These are phyloP conservation scores for Amanita exitialis DNA, from an alignment of 768 basidiomycete species.

Conservation along the genomic window DNA sequence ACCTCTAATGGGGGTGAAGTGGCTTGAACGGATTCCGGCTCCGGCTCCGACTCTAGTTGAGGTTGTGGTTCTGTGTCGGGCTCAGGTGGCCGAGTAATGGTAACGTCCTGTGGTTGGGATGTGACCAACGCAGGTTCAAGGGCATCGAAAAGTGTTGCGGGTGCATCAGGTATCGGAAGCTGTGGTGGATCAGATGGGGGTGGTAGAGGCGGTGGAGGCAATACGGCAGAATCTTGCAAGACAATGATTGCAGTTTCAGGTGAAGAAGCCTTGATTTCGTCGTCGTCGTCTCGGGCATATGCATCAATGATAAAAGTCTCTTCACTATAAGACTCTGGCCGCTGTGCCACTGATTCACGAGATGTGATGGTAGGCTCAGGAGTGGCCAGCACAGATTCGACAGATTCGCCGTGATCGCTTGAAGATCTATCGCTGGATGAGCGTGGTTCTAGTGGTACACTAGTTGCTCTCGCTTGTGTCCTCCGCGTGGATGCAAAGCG, in stretches of 20 bases:
- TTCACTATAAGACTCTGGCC: conserved; percentile 74
- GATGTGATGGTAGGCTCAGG: conserved; percentile 37
- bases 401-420: conserved; percentile 54
- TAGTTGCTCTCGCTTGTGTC: conserved; percentile 19
- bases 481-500: conserved; percentile 55
- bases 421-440: conserved; percentile 66
- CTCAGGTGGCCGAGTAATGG: conserved; percentile 24
- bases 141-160: conserved; percentile 23
- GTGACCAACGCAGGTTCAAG: conserved; percentile 46
- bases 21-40: background rate
- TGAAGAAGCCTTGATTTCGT: conserved; percentile 18
- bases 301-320: conserved; percentile 80
- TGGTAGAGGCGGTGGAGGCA: background rate
- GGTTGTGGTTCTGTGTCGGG: conserved; percentile 17
- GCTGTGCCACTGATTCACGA: conserved; percentile 24
- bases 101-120: conserved; percentile 52
- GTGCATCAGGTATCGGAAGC: conserved; percentile 17
- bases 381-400: conserved; percentile 22
- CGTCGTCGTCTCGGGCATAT: conserved; percentile 51
- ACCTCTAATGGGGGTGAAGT: background rate
- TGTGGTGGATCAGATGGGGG: conserved; percentile 10
- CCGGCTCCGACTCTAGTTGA: background rate
- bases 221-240: background rate
- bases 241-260: background rate
- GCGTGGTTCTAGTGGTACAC: conserved; percentile 32